Evolutionary conservation across 2,329 filamentous ascomycete species (phyloP).

Genomic region (Sordariomycetes sp.): DNA sequence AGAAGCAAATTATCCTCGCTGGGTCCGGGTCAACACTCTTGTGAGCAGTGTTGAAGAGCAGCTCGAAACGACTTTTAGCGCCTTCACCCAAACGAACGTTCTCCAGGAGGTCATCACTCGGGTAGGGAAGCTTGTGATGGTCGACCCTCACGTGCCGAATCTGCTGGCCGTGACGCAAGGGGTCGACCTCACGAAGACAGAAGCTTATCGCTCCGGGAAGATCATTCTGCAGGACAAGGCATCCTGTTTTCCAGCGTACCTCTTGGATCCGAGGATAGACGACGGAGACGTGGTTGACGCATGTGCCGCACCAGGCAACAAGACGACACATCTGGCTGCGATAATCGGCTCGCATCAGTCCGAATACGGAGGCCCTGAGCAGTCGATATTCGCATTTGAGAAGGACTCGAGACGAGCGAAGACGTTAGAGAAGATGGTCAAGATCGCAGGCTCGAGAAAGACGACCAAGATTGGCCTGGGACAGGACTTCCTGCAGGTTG

Average conservation of each 20-base stretch:
- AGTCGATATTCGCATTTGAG: slow-evolving; percentile 67
- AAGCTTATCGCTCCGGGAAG: slow-evolving; percentile 65
- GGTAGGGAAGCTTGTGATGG: slow-evolving; percentile 44
- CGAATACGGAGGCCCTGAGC: slow-evolving; percentile 20
- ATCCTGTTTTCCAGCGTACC: slow-evolving; percentile 89
- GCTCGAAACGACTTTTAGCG: slow-evolving; percentile 63
- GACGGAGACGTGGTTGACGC: slow-evolving; percentile 81
- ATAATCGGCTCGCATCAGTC: slow-evolving; percentile 44
- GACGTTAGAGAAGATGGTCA: slow-evolving; percentile 78
- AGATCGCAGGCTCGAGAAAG: slow-evolving; percentile 59
- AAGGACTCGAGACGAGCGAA: slow-evolving; percentile 62
- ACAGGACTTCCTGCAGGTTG: slow-evolving; percentile 73
- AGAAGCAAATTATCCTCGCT: slow-evolving; percentile 64
- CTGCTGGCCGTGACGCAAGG: slow-evolving; percentile 69
- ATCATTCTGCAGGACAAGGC: slow-evolving; percentile 95
- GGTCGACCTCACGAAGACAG: slow-evolving; percentile 61
- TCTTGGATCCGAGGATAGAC: slow-evolving; percentile 59
- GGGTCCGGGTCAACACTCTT: slow-evolving; percentile 81
- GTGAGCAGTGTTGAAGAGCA: slow-evolving; percentile 63
- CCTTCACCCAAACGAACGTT: slow-evolving; percentile 45
- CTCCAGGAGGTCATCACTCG: slow-evolving; percentile 47
- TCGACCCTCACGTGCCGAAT: slow-evolving; percentile 79
- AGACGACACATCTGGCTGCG: slow-evolving; percentile 87
- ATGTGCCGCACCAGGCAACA: slow-evolving; percentile 92
- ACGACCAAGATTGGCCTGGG: slow-evolving; percentile 61